Conservation (phyloP, 768 basidiomycete species). For the Termitomyces sp. region DNA sequence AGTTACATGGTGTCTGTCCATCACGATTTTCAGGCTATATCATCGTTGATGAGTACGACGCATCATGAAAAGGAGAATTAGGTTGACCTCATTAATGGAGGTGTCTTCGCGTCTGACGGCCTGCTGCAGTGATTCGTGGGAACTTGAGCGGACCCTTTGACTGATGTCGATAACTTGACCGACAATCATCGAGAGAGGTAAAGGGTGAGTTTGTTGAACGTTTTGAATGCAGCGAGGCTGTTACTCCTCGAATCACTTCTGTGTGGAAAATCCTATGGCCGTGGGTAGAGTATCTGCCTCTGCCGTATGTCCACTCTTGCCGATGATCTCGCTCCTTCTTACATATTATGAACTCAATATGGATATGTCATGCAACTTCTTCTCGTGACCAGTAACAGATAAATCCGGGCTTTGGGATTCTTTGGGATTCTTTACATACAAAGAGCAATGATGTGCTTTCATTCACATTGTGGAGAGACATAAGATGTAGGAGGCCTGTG, state of each 20-base stretch:
- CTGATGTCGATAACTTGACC: not conserved
- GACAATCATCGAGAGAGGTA: not conserved
- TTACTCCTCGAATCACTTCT: not conserved
- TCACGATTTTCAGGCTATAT: constrained; percentile 7
- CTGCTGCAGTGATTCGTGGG: not conserved
- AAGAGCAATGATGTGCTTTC: not conserved
- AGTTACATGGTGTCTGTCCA: constrained; percentile 8
- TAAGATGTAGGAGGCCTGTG: not conserved
- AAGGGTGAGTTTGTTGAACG: not conserved
- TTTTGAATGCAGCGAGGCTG: not conserved
- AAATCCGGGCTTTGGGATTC: not conserved
- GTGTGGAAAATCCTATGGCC: not conserved
- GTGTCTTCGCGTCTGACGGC: not conserved
- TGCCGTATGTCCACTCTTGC: not conserved
- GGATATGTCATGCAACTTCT: not conserved
- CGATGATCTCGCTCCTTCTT: not conserved
- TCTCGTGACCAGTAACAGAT: not conserved
- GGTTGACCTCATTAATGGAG: not conserved
- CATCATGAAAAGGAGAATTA: not conserved
- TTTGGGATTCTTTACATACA: not conserved
- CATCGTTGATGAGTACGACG: not conserved
- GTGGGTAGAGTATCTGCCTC: not conserved
- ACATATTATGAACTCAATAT: not conserved
- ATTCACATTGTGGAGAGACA: not conserved
- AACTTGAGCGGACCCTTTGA: not conserved